Conservation (phyloP, 768 basidiomycete species). For the Strobilomyces echinocephalus region DNA sequence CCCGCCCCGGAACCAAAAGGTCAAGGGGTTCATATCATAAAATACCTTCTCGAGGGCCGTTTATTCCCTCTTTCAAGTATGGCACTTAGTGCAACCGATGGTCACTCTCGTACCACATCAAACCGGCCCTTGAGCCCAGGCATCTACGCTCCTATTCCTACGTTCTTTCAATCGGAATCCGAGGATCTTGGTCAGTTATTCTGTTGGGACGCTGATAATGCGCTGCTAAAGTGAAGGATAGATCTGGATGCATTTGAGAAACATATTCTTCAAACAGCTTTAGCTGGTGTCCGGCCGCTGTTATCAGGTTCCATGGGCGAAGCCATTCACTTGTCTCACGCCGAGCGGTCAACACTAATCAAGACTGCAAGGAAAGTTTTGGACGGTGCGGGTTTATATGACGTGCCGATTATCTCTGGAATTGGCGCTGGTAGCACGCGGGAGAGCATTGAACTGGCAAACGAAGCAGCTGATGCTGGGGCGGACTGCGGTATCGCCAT, state of each 20-base stretch:
- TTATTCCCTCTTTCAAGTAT: constrained; percentile 27
- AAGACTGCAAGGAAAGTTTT: constrained; percentile 64
- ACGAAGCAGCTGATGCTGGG: constrained; percentile 76
- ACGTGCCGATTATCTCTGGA: constrained; percentile 72
- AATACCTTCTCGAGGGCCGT: neutral
- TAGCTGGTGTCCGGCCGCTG: constrained; percentile 65
- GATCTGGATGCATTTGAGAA: constrained; percentile 66
- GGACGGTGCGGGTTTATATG: constrained; percentile 54
- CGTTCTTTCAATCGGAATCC: constrained; percentile 71
- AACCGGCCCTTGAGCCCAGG: constrained; percentile 65
- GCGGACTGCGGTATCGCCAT: constrained; percentile 88
- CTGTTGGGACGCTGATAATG: neutral
- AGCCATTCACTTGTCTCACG: constrained; percentile 65
- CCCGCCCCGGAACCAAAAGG: too few species aligned
- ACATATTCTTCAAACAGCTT: constrained; percentile 62
- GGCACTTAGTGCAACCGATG: constrained; percentile 31
- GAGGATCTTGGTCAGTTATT: constrained; percentile 74
- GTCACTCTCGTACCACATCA: constrained; percentile 12
- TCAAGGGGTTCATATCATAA: neutral
- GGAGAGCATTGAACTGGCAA: constrained; percentile 70
- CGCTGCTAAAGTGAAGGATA: constrained; percentile 5
- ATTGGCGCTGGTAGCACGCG: constrained; percentile 81
- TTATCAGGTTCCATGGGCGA: constrained; percentile 85
- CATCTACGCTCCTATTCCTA: constrained; percentile 80
- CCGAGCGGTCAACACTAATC: constrained; percentile 64